Conservation (phyloP, 805 yeast genomes). For the Ogataea paradorogensis region DNA sequence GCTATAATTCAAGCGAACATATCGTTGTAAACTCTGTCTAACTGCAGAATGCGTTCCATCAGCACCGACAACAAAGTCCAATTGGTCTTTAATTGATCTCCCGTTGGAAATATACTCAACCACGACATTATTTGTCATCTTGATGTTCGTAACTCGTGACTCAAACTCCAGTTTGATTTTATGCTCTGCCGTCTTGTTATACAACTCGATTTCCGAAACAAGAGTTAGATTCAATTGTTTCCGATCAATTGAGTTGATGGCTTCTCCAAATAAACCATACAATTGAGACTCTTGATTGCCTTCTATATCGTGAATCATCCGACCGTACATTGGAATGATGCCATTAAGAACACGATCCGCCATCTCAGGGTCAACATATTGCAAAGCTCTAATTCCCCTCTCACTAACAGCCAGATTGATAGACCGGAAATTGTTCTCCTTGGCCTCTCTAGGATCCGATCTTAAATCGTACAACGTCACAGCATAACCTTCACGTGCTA, state of each 20-base stretch:
- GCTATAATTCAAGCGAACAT: conserved; percentile 61
- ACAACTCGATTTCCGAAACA: conserved; percentile 53
- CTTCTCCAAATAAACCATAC: conserved; percentile 80
- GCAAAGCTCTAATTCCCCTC: conserved; percentile 73
- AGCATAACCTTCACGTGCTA: conserved; percentile 64
- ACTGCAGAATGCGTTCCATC: conserved; percentile 83
- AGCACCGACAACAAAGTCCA: conserved; percentile 72
- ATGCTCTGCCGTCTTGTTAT: conserved; percentile 20
- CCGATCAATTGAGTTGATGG: conserved; percentile 83
- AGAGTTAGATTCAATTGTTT: conserved; percentile 61
- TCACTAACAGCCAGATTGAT: conserved; percentile 87
- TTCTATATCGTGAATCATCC: conserved; percentile 76
- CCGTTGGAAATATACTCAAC: conserved; percentile 9
- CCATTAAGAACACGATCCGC: conserved; percentile 52
- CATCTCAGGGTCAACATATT: conserved; percentile 57
- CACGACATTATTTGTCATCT: conserved; percentile 26
- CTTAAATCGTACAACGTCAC: conserved; percentile 75
- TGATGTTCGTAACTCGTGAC: conserved; percentile 50
- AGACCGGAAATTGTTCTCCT: conserved; percentile 46
- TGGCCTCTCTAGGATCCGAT: conserved; percentile 53
- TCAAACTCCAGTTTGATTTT: conserved; percentile 48
- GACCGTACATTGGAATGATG: conserved; percentile 81
- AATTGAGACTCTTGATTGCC: conserved; percentile 66
- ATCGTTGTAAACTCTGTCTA: conserved; percentile 64
- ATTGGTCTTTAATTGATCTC: conserved; percentile 17